These are phyloP conservation scores for Diutina mesorugosa DNA, from an alignment of 1,139 yeast species.

Conservation along the genomic window DNA sequence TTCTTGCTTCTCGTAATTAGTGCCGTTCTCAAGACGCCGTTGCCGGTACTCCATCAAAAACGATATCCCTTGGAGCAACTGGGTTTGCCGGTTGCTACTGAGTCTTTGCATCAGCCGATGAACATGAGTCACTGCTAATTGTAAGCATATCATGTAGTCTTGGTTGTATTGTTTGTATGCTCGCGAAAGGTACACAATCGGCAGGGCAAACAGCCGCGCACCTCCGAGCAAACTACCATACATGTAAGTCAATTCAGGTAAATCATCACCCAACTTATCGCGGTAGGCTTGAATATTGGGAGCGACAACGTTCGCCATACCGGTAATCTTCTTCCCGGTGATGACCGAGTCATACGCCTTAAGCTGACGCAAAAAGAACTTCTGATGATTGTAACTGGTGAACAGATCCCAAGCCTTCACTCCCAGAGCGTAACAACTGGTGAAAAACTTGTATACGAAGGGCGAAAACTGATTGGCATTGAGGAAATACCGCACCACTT, in stretches of 20 bases:
- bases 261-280: slow-evolving; percentile 33
- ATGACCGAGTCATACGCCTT: slow-evolving; percentile 74
- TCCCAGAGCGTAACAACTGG: slow-evolving; percentile 58
- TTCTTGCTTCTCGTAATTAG: slow-evolving; percentile 55
- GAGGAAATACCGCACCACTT: slow-evolving; percentile 48
- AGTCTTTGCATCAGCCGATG: slow-evolving; percentile 89
- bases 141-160: slow-evolving; percentile 69
- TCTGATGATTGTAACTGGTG: slow-evolving; percentile 75
- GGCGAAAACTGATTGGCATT: slow-evolving; percentile 66
- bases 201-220: slow-evolving; percentile 73
- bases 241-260: slow-evolving; percentile 60
- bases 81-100: slow-evolving; percentile 75
- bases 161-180: slow-evolving; percentile 49
- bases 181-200: slow-evolving; percentile 54
- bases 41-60: slow-evolving; percentile 62
- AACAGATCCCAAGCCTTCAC: slow-evolving; percentile 42
- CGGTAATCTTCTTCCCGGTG: slow-evolving; percentile 39
- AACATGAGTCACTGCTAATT: slow-evolving; percentile 71
- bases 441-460: slow-evolving; percentile 51
- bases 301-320: slow-evolving; percentile 47
- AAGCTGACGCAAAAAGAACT: slow-evolving; percentile 75
- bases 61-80: slow-evolving; percentile 75
- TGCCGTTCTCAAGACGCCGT: slow-evolving; percentile 21
- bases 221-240: slow-evolving; percentile 74
- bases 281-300: slow-evolving; percentile 13